Base-by-base conservation (phyloP, 2,329 filamentous ascomycete genomes). In the Fusarium dimerum region DNA sequence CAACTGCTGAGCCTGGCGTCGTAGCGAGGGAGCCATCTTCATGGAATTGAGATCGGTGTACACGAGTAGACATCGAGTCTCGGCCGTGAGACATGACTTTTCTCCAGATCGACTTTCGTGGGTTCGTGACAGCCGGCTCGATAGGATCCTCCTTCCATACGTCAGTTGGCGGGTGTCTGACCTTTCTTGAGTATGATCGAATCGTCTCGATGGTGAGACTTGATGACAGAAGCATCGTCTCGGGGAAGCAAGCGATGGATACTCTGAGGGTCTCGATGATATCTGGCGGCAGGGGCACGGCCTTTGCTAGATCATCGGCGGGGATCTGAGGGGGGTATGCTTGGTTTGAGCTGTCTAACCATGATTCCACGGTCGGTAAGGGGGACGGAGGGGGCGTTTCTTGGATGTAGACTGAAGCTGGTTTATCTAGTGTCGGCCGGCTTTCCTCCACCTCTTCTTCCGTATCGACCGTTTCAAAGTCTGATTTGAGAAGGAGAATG, bases 161-260 rank as follows among this genome's bases (percentile, higher is more conserved):
- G 17, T 72, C 66, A 3, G 47, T 44, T 8, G 57, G 48, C 9
- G 71, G 70, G n/a, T 78, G 79, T 44, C 74, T 75, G 39, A 82
- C 65, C 60, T 82, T 83, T 47, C 73, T 79, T 0, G 80, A 78
- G 57, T 83, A 83, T 29, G 75, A 67, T 15, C 82, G 79, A 51
- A 85, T 82, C 0, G 78, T 83, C 65, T 85, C 81, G 45, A 84
- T 73, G 1, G 81, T 78, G 5, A 84, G 69, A 60, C 78, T 83
- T 0, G 76, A 78, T 6, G 80, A 78, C 11, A 79, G 70, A 1
- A 85, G 76, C 77, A 84, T 82, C 1, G 81, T 83, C 57, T 83
- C 81, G 0, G 82, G 82, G 56, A 85, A 85, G 59, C 79, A 83
- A 6, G 76, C 70, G 11, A 83, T 76, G 0, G 78, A 82, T 6